A percentile compares a stretch with the other conserved stretches of the same genome.
Conservation (phyloP, 2,329 filamentous ascomycete genomes). For the Hypoxylon sp. region DNA sequence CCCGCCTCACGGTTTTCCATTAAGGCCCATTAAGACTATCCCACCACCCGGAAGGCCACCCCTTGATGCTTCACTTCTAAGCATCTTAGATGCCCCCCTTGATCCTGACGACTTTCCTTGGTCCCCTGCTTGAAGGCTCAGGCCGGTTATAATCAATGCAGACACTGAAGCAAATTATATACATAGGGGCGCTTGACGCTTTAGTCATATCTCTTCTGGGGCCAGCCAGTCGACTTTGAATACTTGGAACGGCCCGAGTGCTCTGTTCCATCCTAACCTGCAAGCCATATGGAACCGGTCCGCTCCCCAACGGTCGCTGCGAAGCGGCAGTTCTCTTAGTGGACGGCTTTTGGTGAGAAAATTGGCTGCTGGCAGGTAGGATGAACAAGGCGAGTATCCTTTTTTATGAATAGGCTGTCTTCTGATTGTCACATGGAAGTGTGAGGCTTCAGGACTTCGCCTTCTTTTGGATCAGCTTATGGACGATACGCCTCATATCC, state of each 20-base stretch:
- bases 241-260: conserved; percentile 4
- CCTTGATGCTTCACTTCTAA: not conserved
- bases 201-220: conserved; percentile 5
- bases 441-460: not conserved
- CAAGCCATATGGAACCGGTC: conserved; percentile 1
- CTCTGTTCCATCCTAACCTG: conserved; percentile 6
- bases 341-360: conserved; percentile 20
- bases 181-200: conserved; percentile 7
- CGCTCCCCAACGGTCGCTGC: conserved; percentile 2
- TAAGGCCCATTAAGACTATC: not conserved
- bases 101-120: not conserved
- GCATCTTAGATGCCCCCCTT: not conserved
- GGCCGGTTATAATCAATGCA: not conserved
- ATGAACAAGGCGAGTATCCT: conserved; percentile 8
- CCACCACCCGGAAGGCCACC: not conserved
- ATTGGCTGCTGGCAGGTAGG: conserved; percentile 9
- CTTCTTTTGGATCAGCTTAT: not conserved
- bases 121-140: not conserved
- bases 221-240: conserved; percentile 18
- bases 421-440: conserved; percentile 10
- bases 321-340: conserved; percentile 33
- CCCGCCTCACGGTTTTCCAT: not conserved
- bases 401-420: conserved; percentile 14
- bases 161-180: not conserved
- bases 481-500: conserved; percentile 11